Evolutionary conservation across 805 yeast genomes (phyloP).

Genomic region (Sugiyamaella qingdaonensis): DNA sequence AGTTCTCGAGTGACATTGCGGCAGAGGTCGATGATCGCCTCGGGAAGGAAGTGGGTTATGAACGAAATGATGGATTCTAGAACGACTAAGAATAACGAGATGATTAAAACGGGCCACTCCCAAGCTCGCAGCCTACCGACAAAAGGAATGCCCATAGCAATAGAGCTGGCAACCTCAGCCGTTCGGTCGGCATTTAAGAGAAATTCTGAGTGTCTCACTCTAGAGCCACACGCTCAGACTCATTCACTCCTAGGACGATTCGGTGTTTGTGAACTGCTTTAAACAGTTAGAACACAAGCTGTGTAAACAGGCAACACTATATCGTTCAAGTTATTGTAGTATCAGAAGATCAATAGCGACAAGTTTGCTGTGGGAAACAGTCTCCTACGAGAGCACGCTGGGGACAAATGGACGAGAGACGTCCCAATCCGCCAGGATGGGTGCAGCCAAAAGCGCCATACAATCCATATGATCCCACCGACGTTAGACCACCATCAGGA

Average conservation of each 20-base stretch:
- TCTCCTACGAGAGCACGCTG: no score
- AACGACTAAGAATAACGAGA: slow-evolving; percentile 31
- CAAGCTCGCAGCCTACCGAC: slow-evolving; percentile 29
- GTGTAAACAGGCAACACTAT: no score
- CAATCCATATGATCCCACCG: slow-evolving; percentile 79
- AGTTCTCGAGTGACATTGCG: slow-evolving; percentile 19
- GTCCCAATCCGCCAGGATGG: slow-evolving; percentile 27
- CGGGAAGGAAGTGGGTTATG: slow-evolving; percentile 30
- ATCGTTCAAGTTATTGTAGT: no score
- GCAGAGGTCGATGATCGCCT: slow-evolving; percentile 24
- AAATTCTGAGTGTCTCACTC: no score
- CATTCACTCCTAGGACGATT: no score
- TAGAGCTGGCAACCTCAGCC: no score
- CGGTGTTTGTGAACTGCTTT: no score
- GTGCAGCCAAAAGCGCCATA: slow-evolving; percentile 74
- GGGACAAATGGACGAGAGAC: slow-evolving; percentile 12
- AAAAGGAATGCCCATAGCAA: slow-evolving; percentile 28
- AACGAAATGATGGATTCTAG: slow-evolving; percentile 29
- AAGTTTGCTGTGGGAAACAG: no score
- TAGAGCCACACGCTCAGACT: no score
- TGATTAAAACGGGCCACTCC: slow-evolving; percentile 33
- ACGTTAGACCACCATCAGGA: slow-evolving; percentile 74
- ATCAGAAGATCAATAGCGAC: no score
- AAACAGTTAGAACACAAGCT: no score
- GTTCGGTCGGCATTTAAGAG: no score